These are phyloP conservation scores for Peniophora sp. DNA, from an alignment of 1,284 basidiomycete species.

Conservation along the genomic window DNA sequence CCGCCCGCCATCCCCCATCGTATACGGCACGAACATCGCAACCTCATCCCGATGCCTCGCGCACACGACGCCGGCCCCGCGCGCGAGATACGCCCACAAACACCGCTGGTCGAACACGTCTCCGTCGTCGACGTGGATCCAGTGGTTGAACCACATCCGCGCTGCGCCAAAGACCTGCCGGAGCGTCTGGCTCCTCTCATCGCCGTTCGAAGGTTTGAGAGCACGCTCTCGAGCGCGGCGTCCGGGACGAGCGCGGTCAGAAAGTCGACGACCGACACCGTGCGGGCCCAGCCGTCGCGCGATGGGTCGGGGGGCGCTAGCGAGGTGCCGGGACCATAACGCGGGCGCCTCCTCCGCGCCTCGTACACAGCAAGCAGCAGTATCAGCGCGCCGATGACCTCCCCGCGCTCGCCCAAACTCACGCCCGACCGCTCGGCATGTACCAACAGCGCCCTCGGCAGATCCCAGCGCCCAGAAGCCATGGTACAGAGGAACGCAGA, in stretches of 20 bases:
- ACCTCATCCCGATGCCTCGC: conserved; percentile 13
- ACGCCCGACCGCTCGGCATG: conserved; percentile 7
- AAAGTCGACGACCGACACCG: conserved; percentile 6
- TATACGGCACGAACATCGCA: conserved; percentile 16
- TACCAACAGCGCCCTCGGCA: conserved; percentile 4
- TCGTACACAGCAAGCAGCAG: conserved; percentile 10
- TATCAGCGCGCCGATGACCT: conserved; percentile 10
- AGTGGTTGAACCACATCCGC: conserved; percentile 23
- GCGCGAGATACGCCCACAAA: conserved; percentile 15
- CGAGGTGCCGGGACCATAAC: neutral
- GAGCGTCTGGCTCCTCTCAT: conserved; percentile 1
- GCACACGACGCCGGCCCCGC: conserved; percentile 21
- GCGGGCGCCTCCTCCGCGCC: neutral
- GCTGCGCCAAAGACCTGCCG: conserved; percentile 11
- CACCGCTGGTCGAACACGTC: conserved; percentile 12
- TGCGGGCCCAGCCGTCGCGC: neutral
- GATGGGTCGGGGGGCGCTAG: neutral
- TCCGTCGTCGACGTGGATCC: conserved; percentile 17
- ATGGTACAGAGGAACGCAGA: neutral
- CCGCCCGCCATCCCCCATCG: conserved; percentile 9
- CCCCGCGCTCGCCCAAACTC: conserved; percentile 12
- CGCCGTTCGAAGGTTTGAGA: neutral
- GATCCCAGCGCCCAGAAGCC: conserved; percentile 4
- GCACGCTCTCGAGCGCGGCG: neutral
- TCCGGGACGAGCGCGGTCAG: neutral